Base-by-base conservation (phyloP, 148 eudicot species). In the Arctostaphylos glauca region DNA sequence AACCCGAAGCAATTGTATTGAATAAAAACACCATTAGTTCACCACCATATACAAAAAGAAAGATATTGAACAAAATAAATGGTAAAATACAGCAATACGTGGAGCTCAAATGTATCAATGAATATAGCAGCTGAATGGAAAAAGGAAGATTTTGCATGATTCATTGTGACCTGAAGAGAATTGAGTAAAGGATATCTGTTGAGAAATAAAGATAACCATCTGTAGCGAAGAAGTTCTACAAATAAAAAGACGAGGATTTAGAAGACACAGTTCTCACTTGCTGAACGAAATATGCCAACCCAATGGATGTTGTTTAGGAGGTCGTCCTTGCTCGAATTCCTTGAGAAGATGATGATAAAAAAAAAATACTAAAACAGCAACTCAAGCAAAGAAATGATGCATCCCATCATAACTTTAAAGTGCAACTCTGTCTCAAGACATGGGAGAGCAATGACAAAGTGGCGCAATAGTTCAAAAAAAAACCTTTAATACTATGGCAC, bases 241-340 rank as follows among this genome's bases (percentile, higher is more conserved):
- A 77, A 77, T 66, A 74, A 5, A 23, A 60, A 74, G 50, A 81
- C 43, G 5, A 15, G 16, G 73, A 46, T 41, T 54, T 6, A 66
- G 21, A 58, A 87, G 52, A 53, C 44, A 83, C 13, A 54, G 52
- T 76, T 85, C 90, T 86, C 82, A 95, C 98, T 95, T 95, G 52
- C 93, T 89, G 81, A 93, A 95, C 71, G 98, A 92, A 84, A 93
- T 92, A 84, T 92, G 98, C 98, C 97, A 93, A 59, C 91, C 95
- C 87, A 95, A 88, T 74, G 91, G 70, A 84, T 91, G 91, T 70
- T 91, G 93, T 88, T 89, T 87, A 58, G 85, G 81, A 87, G 88
- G 92, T 55, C n/a, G n/a, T n/a, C 88, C 91, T 72, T 82, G 90
- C 52, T 89, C 94, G 59, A 83, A 81, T 87, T 95, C 97, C 89